phyloP scores from a whole-genome alignment of 768 basidiomycete species.

The Suillus lakei region DNA sequence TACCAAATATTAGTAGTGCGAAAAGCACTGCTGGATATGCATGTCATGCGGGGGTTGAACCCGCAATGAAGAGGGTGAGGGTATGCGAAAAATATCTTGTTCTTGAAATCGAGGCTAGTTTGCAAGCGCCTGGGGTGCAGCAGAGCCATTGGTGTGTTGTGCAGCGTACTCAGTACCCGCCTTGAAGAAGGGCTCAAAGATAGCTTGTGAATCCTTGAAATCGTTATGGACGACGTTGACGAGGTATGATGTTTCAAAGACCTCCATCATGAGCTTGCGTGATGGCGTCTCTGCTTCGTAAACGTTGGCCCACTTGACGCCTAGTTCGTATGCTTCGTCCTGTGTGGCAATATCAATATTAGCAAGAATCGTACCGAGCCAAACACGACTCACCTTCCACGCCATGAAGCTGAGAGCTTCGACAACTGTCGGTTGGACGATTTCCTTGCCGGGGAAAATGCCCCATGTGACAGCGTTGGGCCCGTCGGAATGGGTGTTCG shows the following conservation, averaged over 20 bases:
- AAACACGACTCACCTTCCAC: conserved; percentile 71
- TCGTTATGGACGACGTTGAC: conserved; percentile 98
- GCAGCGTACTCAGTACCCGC: conserved; percentile 67
- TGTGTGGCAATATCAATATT: conserved; percentile 33
- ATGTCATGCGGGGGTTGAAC: conserved; percentile 83
- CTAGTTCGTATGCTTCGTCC: conserved; percentile 96
- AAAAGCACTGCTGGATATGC: conserved; percentile 22
- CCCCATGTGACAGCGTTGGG: conserved; percentile 99
- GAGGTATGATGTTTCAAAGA: conserved; percentile 84
- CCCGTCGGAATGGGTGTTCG: conserved; percentile 93
- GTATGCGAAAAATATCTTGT: conserved; percentile 36
- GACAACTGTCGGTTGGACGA: conserved; percentile 94
- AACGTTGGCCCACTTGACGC: conserved; percentile 86
- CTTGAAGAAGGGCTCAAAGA: conserved; percentile 86
- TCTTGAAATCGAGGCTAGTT: conserved; percentile 25
- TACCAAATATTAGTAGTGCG: conserved; percentile 8
- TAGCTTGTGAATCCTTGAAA: conserved; percentile 82
- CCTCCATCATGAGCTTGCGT: conserved; percentile 71
- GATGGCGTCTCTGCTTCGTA: conserved; percentile 81
- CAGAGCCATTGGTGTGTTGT: conserved; percentile 37
- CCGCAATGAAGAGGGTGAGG: conserved; percentile 52
- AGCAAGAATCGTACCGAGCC: conserved; percentile 10
- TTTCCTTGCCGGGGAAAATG: conserved; percentile 96
- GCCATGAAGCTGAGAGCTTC: conserved; percentile 99
- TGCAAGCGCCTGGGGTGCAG: conserved; percentile 43